These are phyloP conservation scores for Ogataea glucozyma DNA, from an alignment of 805 yeast genomes.

Conservation along the genomic window DNA sequence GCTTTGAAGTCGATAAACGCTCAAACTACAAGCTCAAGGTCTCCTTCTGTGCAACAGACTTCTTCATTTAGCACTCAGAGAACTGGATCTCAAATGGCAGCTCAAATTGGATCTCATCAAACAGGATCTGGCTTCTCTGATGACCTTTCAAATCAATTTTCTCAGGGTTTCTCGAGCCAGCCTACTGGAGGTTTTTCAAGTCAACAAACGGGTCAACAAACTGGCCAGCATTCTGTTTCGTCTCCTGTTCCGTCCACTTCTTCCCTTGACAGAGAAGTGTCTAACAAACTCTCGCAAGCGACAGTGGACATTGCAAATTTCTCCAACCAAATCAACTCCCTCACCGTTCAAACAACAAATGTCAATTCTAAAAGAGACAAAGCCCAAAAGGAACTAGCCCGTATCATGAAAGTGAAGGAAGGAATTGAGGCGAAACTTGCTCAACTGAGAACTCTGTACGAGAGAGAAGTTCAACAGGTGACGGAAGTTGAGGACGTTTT, in stretches of 20 bases:
- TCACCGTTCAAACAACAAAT: conserved; percentile 71
- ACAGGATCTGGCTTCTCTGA: conserved; percentile 1
- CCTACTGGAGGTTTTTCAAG: conserved; percentile 20
- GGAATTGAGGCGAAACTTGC: conserved; percentile 74
- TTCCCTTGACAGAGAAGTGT: conserved; percentile 53
- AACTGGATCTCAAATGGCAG: too few relatives aligned
- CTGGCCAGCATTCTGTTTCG: too few relatives aligned
- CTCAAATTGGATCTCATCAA: too few relatives aligned
- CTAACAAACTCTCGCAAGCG: conserved; percentile 72
- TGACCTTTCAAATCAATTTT: conserved; percentile 5
- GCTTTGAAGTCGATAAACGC: conserved; percentile 38
- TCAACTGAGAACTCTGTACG: conserved; percentile 68
- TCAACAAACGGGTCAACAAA: conserved; percentile 3
- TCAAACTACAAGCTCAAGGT: conserved; percentile 13
- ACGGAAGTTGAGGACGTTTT: conserved; percentile 68
- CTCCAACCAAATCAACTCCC: conserved; percentile 79
- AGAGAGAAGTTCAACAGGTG: conserved; percentile 75
- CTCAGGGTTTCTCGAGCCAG: conserved; percentile 15
- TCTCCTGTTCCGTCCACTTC: conserved; percentile 33
- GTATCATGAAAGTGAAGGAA: conserved; percentile 62
- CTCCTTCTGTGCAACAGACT: conserved; percentile 24
- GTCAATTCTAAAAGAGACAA: conserved; percentile 68
- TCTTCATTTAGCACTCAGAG: conserved; percentile 11
- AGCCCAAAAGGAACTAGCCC: conserved; percentile 77
- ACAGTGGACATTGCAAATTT: conserved; percentile 84